phyloP scores from a whole-genome alignment of 208 protist species.

The Spongospora subterranea region DNA sequence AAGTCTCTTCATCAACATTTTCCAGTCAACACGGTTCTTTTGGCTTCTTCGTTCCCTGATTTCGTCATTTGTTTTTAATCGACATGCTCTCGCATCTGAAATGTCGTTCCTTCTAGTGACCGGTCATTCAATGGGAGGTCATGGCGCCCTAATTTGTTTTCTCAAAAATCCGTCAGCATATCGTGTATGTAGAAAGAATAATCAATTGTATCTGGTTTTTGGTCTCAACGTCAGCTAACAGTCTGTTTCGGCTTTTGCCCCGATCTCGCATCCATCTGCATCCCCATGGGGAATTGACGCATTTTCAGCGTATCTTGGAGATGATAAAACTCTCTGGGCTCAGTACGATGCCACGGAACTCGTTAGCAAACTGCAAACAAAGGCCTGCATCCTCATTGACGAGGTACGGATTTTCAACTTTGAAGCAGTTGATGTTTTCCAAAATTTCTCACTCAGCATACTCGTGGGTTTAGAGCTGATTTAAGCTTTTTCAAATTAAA shows the following conservation, averaged over 20 bases:
- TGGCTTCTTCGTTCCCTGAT: not conserved
- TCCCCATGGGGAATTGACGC: slow-evolving; percentile 42
- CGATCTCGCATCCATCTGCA: slow-evolving; percentile 20
- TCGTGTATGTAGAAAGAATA: not conserved
- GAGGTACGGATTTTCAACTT: too few relatives aligned
- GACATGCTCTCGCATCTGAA: not conserved
- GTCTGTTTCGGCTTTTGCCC: slow-evolving; percentile 56
- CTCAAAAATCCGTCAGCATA: slow-evolving; percentile 40
- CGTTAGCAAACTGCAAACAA: too few relatives aligned
- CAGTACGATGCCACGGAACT: slow-evolving; percentile 48
- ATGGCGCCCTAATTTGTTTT: slow-evolving; percentile 41
- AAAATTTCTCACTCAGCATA: too few relatives aligned
- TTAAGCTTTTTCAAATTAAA: too few relatives aligned
- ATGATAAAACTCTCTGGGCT: not conserved
- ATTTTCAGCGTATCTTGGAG: slow-evolving; percentile 46
- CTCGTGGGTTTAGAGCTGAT: too few relatives aligned
- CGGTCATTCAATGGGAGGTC: slow-evolving; percentile 20
- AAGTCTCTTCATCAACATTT: too few relatives aligned
- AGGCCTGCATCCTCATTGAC: too few relatives aligned
- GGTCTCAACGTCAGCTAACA: not conserved
- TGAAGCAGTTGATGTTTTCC: too few relatives aligned
- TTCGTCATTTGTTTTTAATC: not conserved
- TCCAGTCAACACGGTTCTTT: not conserved
- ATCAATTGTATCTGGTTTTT: not conserved
- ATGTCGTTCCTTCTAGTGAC: not conserved